These are phyloP conservation scores for Hyaloscypha bicolor DNA, from an alignment of 495 filamentous ascomycete genomes.

Conservation along the genomic window DNA sequence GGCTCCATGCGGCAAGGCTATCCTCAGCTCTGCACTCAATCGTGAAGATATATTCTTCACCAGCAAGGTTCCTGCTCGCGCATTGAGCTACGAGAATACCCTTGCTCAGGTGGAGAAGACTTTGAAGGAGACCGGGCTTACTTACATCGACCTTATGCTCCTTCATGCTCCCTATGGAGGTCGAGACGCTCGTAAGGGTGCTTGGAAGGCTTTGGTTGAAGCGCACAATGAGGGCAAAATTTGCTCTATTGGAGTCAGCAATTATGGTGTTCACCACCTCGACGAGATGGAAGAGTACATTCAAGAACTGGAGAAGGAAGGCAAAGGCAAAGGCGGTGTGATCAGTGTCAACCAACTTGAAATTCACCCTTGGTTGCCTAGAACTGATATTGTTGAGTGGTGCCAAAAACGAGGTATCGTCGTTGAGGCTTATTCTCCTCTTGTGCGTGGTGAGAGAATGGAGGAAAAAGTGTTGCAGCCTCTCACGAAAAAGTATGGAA, in stretches of 20 bases:
- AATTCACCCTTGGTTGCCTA: constrained; percentile 84
- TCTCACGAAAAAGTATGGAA: constrained; percentile 69
- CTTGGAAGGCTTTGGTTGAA: constrained; percentile 67
- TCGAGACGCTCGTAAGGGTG: constrained; percentile 54
- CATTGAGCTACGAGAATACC: constrained; percentile 51
- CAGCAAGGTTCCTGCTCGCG: constrained; percentile 60
- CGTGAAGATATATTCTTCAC: constrained; percentile 73
- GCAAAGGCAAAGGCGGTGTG: constrained; percentile 69
- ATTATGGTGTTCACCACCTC: constrained; percentile 70
- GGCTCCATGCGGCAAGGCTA: constrained; percentile 61
- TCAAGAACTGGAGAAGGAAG: constrained; percentile 59
- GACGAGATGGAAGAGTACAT: constrained; percentile 78
- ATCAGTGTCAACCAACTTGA: constrained; percentile 87
- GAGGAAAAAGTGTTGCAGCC: constrained; percentile 63
- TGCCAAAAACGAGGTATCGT: constrained; percentile 66
- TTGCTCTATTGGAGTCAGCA: constrained; percentile 64
- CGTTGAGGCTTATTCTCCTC: constrained; percentile 79
- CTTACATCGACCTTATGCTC: constrained; percentile 67
- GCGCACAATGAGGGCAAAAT: constrained; percentile 65
- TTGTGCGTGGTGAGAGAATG: constrained; percentile 68
- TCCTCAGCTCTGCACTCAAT: constrained; percentile 57
- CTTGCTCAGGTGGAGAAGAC: constrained; percentile 53
- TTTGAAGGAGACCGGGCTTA: constrained; percentile 53
- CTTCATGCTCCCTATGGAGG: constrained; percentile 65
- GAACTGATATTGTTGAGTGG: constrained; percentile 78